Conservation (phyloP, 371 early-diverging fungal genomes). For the Syncephalis plumigaleata region DNA sequence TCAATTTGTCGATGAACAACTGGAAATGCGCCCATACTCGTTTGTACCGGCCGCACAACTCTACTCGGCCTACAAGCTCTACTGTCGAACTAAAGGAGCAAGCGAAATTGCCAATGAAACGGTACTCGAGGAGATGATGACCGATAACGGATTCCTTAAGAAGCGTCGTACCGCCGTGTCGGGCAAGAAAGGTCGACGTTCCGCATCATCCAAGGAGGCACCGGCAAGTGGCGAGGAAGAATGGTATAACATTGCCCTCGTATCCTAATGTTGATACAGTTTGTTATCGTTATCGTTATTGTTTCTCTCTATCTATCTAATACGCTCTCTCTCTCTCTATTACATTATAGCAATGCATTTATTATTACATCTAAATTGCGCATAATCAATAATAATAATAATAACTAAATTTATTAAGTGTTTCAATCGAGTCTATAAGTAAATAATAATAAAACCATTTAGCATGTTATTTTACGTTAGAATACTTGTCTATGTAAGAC, state of each 20-base stretch:
- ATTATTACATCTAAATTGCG: too few relatives aligned
- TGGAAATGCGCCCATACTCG: constrained; percentile 5
- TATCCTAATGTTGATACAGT: not conserved
- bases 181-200: not conserved
- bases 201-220: not conserved
- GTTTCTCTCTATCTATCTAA: not conserved
- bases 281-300: not conserved
- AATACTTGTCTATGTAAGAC: too few relatives aligned
- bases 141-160: constrained; percentile 3
- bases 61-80: not conserved
- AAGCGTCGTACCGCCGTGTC: not conserved
- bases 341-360: not conserved
- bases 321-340: not conserved
- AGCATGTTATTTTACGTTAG: too few relatives aligned
- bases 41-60: constrained; percentile 1
- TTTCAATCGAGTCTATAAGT: too few relatives aligned
- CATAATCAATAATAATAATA: not conserved
- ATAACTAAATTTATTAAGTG: too few relatives aligned
- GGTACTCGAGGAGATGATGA: constrained; percentile 1
- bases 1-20: constrained; percentile 2
- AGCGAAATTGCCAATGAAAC: not conserved
- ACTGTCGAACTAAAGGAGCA: not conserved
- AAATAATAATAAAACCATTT: too few relatives aligned
- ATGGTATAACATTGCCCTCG: constrained; percentile 8
- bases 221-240: not conserved